Percentiles rank a stretch among this genome's conserved stretches.
These are phyloP conservation scores for Dipodascus albidus DNA, from an alignment of 805 yeast species.

Conservation along the genomic window DNA sequence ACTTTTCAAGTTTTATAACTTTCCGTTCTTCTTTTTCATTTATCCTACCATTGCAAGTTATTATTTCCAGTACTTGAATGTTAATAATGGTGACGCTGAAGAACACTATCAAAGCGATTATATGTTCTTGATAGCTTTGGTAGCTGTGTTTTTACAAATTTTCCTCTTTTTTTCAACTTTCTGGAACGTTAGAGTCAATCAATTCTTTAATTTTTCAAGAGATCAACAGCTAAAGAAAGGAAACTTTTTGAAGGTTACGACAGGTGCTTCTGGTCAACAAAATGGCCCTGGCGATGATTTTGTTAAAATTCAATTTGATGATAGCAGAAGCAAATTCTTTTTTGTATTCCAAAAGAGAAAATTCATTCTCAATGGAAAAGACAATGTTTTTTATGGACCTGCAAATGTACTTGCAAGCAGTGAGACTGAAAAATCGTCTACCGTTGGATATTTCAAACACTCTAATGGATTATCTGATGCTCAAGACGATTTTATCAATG, in stretches of 20 bases:
- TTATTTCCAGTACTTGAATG: not conserved
- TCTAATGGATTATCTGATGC: conserved; percentile 34
- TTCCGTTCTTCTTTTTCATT: conserved; percentile 26
- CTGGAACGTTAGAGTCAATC: not conserved
- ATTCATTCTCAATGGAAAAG: conserved; percentile 52
- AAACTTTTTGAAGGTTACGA: not conserved
- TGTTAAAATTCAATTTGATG: not conserved
- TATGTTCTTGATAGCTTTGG: not conserved
- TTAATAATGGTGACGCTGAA: not conserved
- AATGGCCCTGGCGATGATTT: not conserved
- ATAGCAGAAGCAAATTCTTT: conserved; percentile 17
- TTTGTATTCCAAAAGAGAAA: conserved; percentile 89
- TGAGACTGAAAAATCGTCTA: conserved; percentile 45
- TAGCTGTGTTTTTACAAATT: not conserved
- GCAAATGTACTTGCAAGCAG: conserved; percentile 12
- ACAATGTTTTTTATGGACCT: conserved; percentile 65
- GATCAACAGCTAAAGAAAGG: not conserved
- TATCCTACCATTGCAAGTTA: not conserved
- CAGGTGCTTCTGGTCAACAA: not conserved
- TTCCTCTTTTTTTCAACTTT: not conserved
- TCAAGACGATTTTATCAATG: conserved; percentile 24
- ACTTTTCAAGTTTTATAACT: not conserved
- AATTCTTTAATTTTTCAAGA: not conserved
- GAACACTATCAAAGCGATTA: not conserved
- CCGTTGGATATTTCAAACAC: conserved; percentile 43